Evolutionary conservation across 495 filamentous ascomycete species (phyloP).

Genomic region (Penicillium waksmanii): DNA sequence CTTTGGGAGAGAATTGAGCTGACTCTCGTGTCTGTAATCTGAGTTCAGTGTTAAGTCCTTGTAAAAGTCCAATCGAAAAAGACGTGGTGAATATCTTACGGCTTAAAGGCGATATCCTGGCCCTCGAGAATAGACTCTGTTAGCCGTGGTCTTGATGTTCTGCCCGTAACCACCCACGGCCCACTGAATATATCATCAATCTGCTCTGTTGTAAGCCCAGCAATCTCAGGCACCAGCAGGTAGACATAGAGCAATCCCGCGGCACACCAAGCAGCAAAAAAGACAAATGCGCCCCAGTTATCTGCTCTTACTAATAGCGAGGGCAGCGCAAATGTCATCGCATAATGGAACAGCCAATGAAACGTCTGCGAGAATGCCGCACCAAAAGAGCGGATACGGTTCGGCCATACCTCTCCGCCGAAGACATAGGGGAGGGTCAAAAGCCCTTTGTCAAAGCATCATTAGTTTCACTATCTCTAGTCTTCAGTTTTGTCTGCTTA

Average conservation of each 20-base stretch:
- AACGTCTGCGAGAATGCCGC: slow-evolving; percentile 18
- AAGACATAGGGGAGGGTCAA: slow-evolving; percentile 26
- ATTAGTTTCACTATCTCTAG: too few relatives aligned
- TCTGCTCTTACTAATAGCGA: slow-evolving; percentile 13
- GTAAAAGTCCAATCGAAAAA: too few relatives aligned
- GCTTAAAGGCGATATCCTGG: too few relatives aligned
- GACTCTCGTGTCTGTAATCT: too few relatives aligned
- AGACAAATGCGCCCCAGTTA: slow-evolving; percentile 30
- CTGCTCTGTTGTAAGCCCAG: slow-evolving; percentile 21
- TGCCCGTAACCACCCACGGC: slow-evolving; percentile 2
- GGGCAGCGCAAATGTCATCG: slow-evolving; percentile 17
- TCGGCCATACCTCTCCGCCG: slow-evolving; percentile 27
- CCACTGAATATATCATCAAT: slow-evolving; percentile 18
- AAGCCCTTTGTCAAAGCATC: slow-evolving; percentile 13
- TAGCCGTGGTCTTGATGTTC: too few relatives aligned
- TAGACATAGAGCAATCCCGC: slow-evolving; percentile 20
- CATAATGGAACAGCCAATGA: slow-evolving; percentile 26
- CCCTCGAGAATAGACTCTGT: too few relatives aligned
- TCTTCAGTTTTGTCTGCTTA: slow-evolving; percentile 1
- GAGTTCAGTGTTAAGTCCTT: too few relatives aligned
- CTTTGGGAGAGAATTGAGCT: too few relatives aligned
- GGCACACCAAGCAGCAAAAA: slow-evolving; percentile 25
- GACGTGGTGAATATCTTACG: too few relatives aligned
- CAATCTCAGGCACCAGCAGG: slow-evolving; percentile 34
- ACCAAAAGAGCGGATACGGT: slow-evolving; percentile 29